Base-by-base conservation (phyloP, 257 asterid species). In the Fraxinus quadrangulata region DNA sequence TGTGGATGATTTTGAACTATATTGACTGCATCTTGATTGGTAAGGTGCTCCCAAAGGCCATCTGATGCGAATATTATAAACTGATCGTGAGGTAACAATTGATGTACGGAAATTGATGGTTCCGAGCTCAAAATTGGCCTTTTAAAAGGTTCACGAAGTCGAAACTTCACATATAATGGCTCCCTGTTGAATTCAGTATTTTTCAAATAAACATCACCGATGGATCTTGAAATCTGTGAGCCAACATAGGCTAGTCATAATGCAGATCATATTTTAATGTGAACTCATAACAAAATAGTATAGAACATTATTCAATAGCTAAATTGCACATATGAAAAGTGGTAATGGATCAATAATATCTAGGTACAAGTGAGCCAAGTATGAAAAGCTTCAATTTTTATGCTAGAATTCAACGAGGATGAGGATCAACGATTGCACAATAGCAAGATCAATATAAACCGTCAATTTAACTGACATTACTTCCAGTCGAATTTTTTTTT, bases 11-110 rank as follows among this genome's bases (percentile, higher is more conserved):
- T 89, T 79, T 92, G 94, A 75, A 92, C 96, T 37, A 92, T 88
- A 72, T 87, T 89, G 59, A 92, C 92, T 31, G 97, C 96, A 71
- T 89, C 96, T 86, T 92, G 94, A 85, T 92, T 92, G 73, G 87
- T 84, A 23, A 92, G 89, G 84, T 92, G 97, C 88, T 92, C 97
- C 97, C 97, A 92, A 24, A 92, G 92, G 68, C 96, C 97, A 81
- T 92, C 97, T 12, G 96, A 90, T 30, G 97, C 97, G 54, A 92
- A 90, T 81, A 92, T 90, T 63, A 92, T 71, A 79, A 92, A 92
- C 82, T 87, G 91, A 79, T 92, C 97, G 4, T 89, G 90, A 28
- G 91, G 81, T 70, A 87, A 91, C 83, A 92, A 74, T 65, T 83
- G 90, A 73, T 87, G 94, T 72, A 74, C 91, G 4, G 88, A 82